Evolutionary conservation across 2,329 filamentous ascomycete genomes (phyloP).

Genomic region (Albifimbria verrucaria): DNA sequence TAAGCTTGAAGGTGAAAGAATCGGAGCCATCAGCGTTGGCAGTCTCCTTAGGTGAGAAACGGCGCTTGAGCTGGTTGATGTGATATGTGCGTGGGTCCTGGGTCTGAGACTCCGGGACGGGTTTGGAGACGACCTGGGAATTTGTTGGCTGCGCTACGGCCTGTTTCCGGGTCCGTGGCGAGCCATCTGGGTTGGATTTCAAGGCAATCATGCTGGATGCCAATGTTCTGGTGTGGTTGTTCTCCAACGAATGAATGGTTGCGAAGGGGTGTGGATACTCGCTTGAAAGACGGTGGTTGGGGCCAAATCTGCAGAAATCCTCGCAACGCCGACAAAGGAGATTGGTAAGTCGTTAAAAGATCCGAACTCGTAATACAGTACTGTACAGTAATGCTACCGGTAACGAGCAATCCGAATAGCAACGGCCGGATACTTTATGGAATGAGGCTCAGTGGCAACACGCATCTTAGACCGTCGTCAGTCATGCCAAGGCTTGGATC

Average conservation of each 20-base stretch:
- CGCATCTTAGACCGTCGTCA: too few relatives aligned
- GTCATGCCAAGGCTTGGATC: too few relatives aligned
- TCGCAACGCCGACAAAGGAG: background rate
- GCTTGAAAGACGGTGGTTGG: too few relatives aligned
- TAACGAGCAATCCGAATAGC: too few relatives aligned
- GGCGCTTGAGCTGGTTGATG: constrained; percentile 66
- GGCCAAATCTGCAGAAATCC: background rate
- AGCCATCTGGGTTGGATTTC: constrained; percentile 22
- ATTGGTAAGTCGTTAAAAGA: background rate
- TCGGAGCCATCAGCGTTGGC: constrained; percentile 45
- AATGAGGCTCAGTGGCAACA: too few relatives aligned
- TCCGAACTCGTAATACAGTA: too few relatives aligned
- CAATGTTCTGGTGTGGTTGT: too few relatives aligned
- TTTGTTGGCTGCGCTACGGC: constrained; percentile 41
- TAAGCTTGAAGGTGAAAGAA: constrained; percentile 60
- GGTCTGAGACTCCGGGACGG: constrained; percentile 60
- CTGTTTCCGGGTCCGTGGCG: constrained; percentile 35
- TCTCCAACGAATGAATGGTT: too few relatives aligned
- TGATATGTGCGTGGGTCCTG: constrained; percentile 72
- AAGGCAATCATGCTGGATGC: constrained; percentile 35
- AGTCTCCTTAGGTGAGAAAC: constrained; percentile 53
- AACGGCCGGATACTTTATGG: too few relatives aligned
- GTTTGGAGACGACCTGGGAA: constrained; percentile 58
- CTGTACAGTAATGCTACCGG: too few relatives aligned
- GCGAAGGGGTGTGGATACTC: too few relatives aligned